Base-by-base conservation (phyloP, 306 rosid genomes). In the Albizia julibrissin region DNA sequence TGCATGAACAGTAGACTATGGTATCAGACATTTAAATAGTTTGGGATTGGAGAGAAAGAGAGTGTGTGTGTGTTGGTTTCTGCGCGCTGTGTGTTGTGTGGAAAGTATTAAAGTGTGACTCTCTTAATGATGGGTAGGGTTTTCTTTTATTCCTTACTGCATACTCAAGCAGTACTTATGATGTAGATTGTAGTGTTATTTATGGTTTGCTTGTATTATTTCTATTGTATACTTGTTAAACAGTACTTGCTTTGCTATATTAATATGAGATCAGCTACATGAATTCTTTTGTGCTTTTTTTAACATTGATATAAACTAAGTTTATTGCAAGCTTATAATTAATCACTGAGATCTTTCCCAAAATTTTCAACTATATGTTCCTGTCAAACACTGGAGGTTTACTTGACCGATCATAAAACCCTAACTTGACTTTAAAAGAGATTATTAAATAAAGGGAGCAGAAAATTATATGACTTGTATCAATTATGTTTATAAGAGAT, bases 1-100 rank as follows among this genome's bases (percentile, higher is more conserved):
- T 1, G 68, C 86, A 52, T 88, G 79, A 82, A 2, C 42, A 22
- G 58, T 27, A 26, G 6, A 26, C 44, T 54, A 61, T 61, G 31
- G 59, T 19, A 19, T 3, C 19, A 13, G 19, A 10, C 52, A 68
- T 47, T 54, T 43, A 52, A 11, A n/a, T n/a, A n/a, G n/a, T n/a
- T n/a, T n/a, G n/a, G n/a, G n/a, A n/a, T n/a, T n/a, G n/a, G n/a
- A n/a, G n/a, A 4, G 39, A 34, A 4, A 4, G 4, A 4, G 15
- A 54, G 58, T 52, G 1, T 71, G 50, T 21, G 50, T 10, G 16
- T 44, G 50, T 44, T 3, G 11, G 50, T 44, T 40, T 40, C 44
- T 40, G 10, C n/a, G n/a, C n/a, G 46, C n/a, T 42, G 8, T 42
- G 46, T 44, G 50, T 44, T 15, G 11, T 11, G 3, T 44, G 50